phyloP scores from a whole-genome alignment of 805 yeast species.

The Saccharomycopsis schoenii region DNA sequence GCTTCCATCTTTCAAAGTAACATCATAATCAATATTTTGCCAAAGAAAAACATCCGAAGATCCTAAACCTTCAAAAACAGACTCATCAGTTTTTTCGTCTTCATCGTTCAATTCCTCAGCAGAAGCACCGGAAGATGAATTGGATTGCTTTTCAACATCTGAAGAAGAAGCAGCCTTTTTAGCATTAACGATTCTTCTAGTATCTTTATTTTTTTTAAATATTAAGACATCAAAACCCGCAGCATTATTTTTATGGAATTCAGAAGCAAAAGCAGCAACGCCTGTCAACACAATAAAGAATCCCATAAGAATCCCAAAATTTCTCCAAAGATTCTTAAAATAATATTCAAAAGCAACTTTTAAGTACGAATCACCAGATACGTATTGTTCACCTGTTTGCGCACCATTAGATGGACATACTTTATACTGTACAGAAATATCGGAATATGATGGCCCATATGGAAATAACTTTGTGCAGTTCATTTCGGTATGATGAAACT shows the following conservation, averaged over 20 bases:
- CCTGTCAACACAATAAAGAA: slow-evolving; percentile 29
- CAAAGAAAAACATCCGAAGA: slow-evolving; percentile 42
- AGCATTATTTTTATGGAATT: slow-evolving; percentile 16
- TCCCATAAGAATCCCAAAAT: slow-evolving; percentile 57
- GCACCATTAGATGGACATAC: slow-evolving; percentile 60
- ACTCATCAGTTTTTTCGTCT: slow-evolving; percentile 3
- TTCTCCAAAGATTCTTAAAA: slow-evolving; percentile 66
- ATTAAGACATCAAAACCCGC: slow-evolving; percentile 23
- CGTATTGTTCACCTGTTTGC: slow-evolving; percentile 38
- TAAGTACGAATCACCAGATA: slow-evolving; percentile 54
- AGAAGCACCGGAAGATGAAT: slow-evolving; percentile 29
- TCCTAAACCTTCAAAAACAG: slow-evolving; percentile 25
- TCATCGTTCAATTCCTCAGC: slow-evolving; percentile 33
- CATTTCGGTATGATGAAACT: slow-evolving; percentile 49
- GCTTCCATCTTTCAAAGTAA: slow-evolving; percentile 34
- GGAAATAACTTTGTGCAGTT: slow-evolving; percentile 54
- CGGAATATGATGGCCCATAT: slow-evolving; percentile 42
- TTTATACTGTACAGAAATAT: slow-evolving; percentile 28
- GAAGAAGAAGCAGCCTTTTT: neutral
- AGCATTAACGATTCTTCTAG: slow-evolving; percentile 7
- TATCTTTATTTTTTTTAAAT: slow-evolving; percentile 13
- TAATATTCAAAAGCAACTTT: slow-evolving; percentile 37
- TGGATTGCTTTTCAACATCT: neutral
- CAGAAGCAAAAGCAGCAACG: slow-evolving; percentile 21
- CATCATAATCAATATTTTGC: slow-evolving; percentile 47